A percentile compares a stretch with the other conserved stretches of the same genome.
Conservation (phyloP, 495 filamentous ascomycete genomes). For the Aspergillus incahuasiensis region DNA sequence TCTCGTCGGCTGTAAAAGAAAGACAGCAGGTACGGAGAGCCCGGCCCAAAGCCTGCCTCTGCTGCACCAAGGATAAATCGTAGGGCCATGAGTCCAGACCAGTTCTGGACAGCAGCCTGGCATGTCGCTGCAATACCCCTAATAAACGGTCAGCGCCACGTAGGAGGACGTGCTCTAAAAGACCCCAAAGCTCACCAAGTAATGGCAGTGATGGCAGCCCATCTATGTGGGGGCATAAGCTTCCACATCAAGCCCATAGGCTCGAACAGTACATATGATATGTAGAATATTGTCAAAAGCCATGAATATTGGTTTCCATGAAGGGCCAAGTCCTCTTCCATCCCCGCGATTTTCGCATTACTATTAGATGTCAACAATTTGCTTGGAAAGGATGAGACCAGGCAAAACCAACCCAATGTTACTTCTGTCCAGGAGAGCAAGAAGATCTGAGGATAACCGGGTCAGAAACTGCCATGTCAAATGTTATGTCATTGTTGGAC, state of each 20-base stretch:
- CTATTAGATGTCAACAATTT: slow-evolving; percentile 25
- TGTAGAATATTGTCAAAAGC: slow-evolving; percentile 79
- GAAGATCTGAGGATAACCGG: slow-evolving; percentile 42
- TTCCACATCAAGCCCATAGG: slow-evolving; percentile 71
- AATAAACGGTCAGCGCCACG: background rate
- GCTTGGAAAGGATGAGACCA: background rate
- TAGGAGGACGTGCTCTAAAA: background rate
- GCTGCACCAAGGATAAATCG: slow-evolving; percentile 64
- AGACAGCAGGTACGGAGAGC: slow-evolving; percentile 66
- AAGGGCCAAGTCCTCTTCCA: slow-evolving; percentile 50
- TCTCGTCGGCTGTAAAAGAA: slow-evolving; percentile 83
- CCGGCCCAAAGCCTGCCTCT: slow-evolving; percentile 65
- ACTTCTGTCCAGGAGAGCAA: slow-evolving; percentile 64
- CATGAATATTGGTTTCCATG: slow-evolving; percentile 55
- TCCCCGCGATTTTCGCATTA: slow-evolving; percentile 63
- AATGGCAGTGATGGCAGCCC: slow-evolving; percentile 45
- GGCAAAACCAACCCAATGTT: slow-evolving; percentile 52
- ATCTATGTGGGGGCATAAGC: slow-evolving; percentile 53
- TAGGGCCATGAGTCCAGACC: slow-evolving; percentile 60
- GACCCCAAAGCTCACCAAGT: slow-evolving; percentile 36
- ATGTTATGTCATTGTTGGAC: background rate
- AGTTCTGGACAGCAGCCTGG: slow-evolving; percentile 58
- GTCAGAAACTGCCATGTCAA: background rate
- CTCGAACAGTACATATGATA: slow-evolving; percentile 58
- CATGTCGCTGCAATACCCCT: slow-evolving; percentile 56